Evolutionary conservation across 371 early-diverging fungal species (phyloP).

Genomic region (Syncephalastrum racemosum): DNA sequence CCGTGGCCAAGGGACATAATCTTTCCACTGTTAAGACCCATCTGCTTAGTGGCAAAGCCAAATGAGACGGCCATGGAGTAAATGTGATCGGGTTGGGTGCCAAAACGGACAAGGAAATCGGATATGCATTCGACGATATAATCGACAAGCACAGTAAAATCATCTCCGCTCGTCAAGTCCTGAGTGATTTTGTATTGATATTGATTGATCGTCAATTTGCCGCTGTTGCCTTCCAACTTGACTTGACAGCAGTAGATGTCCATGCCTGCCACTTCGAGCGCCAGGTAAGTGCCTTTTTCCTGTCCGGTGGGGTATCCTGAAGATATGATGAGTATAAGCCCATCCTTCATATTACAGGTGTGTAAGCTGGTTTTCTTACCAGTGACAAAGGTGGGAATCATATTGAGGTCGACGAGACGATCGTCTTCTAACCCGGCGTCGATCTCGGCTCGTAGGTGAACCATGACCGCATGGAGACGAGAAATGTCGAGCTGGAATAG

Average conservation of each 20-base stretch:
- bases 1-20: constrained; percentile 44
- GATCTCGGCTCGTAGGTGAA: constrained; percentile 22
- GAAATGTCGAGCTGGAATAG: constrained; percentile 26
- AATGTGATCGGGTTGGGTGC: constrained; percentile 43
- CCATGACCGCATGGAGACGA: constrained; percentile 6
- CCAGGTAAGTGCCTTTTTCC: constrained; percentile 86
- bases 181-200: constrained; percentile 80
- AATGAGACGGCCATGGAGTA: constrained; percentile 52
- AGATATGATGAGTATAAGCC: background rate
- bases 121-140: constrained; percentile 78
- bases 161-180: constrained; percentile 66
- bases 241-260: constrained; percentile 53
- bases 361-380: background rate
- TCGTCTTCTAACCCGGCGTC: constrained; percentile 34
- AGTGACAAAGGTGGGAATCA: constrained; percentile 5
- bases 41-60: constrained; percentile 49
- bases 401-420: constrained; percentile 17
- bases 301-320: constrained; percentile 74
- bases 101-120: constrained; percentile 35
- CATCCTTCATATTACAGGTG: background rate
- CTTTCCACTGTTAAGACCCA: constrained; percentile 35
- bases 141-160: constrained; percentile 72
- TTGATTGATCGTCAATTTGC: constrained; percentile 50
- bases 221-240: constrained; percentile 45
- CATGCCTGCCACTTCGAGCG: constrained; percentile 91